Evolutionary conservation across 352 stramenopile species (phyloP), one percentile per base, ranked within the genome.

Genomic region (Phytophthora vignae): DNA sequence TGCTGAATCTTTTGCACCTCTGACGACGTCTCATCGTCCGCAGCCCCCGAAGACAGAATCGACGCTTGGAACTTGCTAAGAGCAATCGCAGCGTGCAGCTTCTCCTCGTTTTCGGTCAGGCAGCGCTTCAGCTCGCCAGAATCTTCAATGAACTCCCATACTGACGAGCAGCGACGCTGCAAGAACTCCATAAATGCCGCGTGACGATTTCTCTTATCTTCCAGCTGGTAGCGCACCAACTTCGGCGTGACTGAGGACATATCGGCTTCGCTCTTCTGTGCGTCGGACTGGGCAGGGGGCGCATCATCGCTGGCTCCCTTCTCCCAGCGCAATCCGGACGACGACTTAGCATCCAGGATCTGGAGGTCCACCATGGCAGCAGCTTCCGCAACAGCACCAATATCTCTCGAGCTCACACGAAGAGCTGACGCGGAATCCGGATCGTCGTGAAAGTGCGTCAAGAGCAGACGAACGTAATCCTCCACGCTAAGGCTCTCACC

Each of bases 171-270:
- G 7, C 84, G 85, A 40, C 76, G 81, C 40, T 92, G 77, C 25
- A 96, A 50, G 49, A 96, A 96, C 7, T 73, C 60, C 29, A 93
- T 60, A 31, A 95, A 94, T 25, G 82, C 73, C 19, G 77, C 64
- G 33, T 90, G 85, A 12, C 85, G 80, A 57, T 76, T 75, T 21
- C 73, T 71, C 58, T 96, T 96, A 60, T 96, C 88, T 72, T 95
- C 84, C 9, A 96, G 71, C 56, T 96, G 90, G 55, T 92, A 95
- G 7, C 89, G 87, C 50, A 95, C 85, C n/a, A 96, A 77, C 53
- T 95, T 95, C 0, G 90, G 90, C 22, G 89, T 94, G 12, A 91
- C 82, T 4, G 79, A 75, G 4, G 75, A 73, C 31, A 79, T 53
- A 49, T 84, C 67, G 8, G 55, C 61, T 25, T 67, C 29, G 36